Base-by-base conservation (phyloP, 2,329 filamentous ascomycete species). In the Epichloe sibirici region DNA sequence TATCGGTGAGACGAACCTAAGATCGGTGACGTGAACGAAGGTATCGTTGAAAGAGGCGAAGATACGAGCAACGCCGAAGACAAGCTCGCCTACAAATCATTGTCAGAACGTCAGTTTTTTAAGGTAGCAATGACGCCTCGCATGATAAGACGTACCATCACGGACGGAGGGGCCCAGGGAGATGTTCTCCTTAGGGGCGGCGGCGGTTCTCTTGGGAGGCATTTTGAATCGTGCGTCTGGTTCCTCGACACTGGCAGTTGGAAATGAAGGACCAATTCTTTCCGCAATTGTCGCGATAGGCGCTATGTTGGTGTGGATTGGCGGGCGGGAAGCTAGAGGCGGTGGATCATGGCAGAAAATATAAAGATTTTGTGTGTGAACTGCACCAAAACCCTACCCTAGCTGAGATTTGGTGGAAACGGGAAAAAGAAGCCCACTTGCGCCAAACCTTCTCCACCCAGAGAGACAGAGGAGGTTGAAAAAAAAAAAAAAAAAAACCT, bases 21-120 rank as follows among this genome's bases (percentile, higher is more conserved):
- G 89, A 95, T 97, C 93, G 80, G 93, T 98, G 72, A 98, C 89
- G 80, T 98, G 93, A 73, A 98, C 93, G 79, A 90, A 90, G 72
- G 86, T 90, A 69, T 90, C 86, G 78, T 90, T 90, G 82, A 90
- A 90, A 62, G 88, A 95, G 69, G 90, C 90, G 76, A 96, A 71
- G 81, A 96, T 96, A 74, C 90, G 88, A 73, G 90, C 90, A 77
- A 95, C 90, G 74, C 90, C 90, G 74, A 96, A 96, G 74, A 95
- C 90, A 74, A 95, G 88, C 79, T 95, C 89, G 78, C 90, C 90
- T 91, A 62, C 60, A 57, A 48, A 51, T 43, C 28, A 37, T 17
- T 45, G 54, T 61, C 47, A 62, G 59, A 49, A 49, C 11, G 38
- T 35, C 15, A 34, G 21, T 37, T 45, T 53, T 53, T n/a, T 6